These are phyloP conservation scores for Phlegmacium glaucopus DNA, from an alignment of 768 basidiomycete genomes.

Conservation along the genomic window DNA sequence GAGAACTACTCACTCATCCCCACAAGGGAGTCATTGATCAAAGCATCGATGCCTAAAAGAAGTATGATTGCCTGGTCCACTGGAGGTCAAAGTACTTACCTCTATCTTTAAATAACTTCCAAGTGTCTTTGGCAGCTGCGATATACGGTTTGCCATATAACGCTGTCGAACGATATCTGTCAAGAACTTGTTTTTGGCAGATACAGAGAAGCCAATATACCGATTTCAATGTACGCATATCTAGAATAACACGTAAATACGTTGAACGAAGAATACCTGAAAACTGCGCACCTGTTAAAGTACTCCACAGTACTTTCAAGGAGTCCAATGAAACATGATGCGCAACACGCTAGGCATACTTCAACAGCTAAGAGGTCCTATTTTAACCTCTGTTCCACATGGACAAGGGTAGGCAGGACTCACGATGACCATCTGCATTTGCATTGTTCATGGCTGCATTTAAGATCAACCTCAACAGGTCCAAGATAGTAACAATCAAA, in stretches of 20 bases:
- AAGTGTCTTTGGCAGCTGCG: slow-evolving; percentile 79
- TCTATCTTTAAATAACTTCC: slow-evolving; percentile 71
- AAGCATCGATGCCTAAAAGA: slow-evolving; percentile 60
- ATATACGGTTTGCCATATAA: slow-evolving; percentile 85
- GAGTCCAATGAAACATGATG: slow-evolving; percentile 72
- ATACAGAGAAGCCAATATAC: slow-evolving; percentile 27
- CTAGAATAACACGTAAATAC: slow-evolving; percentile 22
- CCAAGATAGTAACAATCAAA: slow-evolving; percentile 77
- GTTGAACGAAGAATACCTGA: background rate
- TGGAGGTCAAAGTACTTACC: slow-evolving; percentile 33
- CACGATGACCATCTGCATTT: slow-evolving; percentile 62
- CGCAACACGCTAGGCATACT: slow-evolving; percentile 73
- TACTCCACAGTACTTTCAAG: slow-evolving; percentile 69
- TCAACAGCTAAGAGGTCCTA: slow-evolving; percentile 50
- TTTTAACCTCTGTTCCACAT: background rate
- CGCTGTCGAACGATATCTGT: slow-evolving; percentile 36
- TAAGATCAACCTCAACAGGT: slow-evolving; percentile 61
- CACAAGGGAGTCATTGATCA: slow-evolving; percentile 82
- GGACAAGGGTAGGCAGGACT: slow-evolving; percentile 22
- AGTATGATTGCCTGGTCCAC: slow-evolving; percentile 10
- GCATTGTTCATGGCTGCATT: slow-evolving; percentile 57
- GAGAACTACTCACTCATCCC: slow-evolving; percentile 56
- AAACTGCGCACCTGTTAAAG: slow-evolving; percentile 60
- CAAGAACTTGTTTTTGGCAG: background rate
- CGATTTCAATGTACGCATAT: slow-evolving; percentile 84